These are phyloP conservation scores for Pholiota conissans DNA, from an alignment of 768 basidiomycete genomes.

Conservation along the genomic window DNA sequence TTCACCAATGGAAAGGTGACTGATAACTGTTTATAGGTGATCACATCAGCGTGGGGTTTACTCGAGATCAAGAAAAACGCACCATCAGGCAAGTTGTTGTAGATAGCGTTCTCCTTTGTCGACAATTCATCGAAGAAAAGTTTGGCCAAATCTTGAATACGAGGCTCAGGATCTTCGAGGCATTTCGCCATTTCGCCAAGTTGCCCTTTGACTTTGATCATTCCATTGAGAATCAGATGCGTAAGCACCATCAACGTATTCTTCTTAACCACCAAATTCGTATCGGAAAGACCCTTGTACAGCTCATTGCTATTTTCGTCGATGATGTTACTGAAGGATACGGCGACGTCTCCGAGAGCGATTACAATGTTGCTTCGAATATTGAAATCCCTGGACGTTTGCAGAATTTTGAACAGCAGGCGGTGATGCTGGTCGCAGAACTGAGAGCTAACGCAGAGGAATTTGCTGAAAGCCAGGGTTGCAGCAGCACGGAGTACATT, in stretches of 20 bases:
- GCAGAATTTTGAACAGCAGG: conserved; percentile 91
- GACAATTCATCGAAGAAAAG: conserved; percentile 95
- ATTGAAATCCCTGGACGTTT: conserved; percentile 85
- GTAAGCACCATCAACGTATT: conserved; percentile 99
- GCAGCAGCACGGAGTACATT: conserved; percentile 83
- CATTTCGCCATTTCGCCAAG: conserved; percentile 99
- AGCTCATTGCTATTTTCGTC: conserved; percentile 97
- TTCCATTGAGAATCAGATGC: conserved; percentile 94
- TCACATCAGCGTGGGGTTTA: background rate
- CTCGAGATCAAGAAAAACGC: conserved; percentile 20
- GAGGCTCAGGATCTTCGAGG: conserved; percentile 83
- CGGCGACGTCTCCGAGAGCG: conserved; percentile 95
- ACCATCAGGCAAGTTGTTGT: conserved; percentile 98
- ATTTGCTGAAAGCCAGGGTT: conserved; percentile 88
- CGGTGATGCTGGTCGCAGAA: conserved; percentile 92
- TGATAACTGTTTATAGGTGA: conserved; percentile 66
- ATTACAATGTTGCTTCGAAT: conserved; percentile 97
- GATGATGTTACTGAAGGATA: conserved; percentile 96
- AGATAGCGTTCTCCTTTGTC: conserved; percentile 98
- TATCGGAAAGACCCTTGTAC: conserved; percentile 91
- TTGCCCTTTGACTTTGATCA: conserved; percentile 99
- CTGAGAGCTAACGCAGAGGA: conserved; percentile 91
- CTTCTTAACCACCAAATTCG: conserved; percentile 91
- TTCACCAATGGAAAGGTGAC: conserved; percentile 86
- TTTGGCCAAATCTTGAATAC: conserved; percentile 94